Evolutionary conservation across 225 moss, liverwort and hornwort genomes (phyloP).

Genomic region (Physcomitrellopsis africana): DNA sequence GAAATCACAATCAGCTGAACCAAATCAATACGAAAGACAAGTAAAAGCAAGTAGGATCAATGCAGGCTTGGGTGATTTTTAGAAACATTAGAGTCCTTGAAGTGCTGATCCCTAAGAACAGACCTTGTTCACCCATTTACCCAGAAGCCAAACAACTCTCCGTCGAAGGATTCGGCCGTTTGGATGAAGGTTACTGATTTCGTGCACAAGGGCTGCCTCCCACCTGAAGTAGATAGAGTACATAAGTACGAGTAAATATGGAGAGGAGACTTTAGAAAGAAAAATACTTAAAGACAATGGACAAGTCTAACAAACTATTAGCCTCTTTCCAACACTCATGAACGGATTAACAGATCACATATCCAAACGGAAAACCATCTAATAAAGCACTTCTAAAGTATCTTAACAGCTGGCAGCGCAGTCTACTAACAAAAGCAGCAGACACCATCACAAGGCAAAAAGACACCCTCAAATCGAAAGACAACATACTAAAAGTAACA

Average conservation of each 20-base stretch:
- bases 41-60: constrained; percentile 8
- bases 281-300: neutral
- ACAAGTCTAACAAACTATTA: neutral
- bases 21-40: constrained; percentile 13
- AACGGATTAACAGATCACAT: constrained; percentile 10
- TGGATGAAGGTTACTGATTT: constrained; percentile 86
- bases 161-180: constrained; percentile 88
- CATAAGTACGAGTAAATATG: constrained; percentile 11
- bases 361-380: constrained; percentile 14
- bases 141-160: constrained; percentile 93
- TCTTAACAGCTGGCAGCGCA: constrained; percentile 2
- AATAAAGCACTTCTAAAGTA: neutral
- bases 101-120: constrained; percentile 12
- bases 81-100: constrained; percentile 6
- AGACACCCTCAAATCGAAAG: constrained; percentile 5
- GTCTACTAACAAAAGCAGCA: neutral
- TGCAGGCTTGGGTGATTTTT: constrained; percentile 1
- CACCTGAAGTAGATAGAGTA: constrained; percentile 58
- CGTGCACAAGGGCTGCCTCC: constrained; percentile 88
- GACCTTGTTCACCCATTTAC: constrained; percentile 99
- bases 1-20: constrained; percentile 29
- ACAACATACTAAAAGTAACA: neutral
- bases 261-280: constrained; percentile 8
- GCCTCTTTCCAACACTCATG: constrained; percentile 2
- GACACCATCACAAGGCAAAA: constrained; percentile 18